phyloP scores from a whole-genome alignment of 1,139 yeast species.

The Insectozyma bohioensis region DNA sequence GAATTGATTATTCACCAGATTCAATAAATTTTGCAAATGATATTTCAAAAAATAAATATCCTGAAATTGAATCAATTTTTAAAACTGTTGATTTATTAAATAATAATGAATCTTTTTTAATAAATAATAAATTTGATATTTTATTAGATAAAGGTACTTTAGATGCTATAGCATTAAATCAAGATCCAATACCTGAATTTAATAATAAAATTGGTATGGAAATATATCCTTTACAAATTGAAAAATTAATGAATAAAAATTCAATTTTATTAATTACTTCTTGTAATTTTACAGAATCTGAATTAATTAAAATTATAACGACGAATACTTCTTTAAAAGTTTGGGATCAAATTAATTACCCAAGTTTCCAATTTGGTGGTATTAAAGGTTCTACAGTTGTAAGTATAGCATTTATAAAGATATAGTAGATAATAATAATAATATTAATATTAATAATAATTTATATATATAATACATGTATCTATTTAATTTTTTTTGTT shows the following conservation, averaged over 20 bases:
- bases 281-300: conserved; percentile 90
- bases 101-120: conserved; percentile 32
- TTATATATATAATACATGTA: too few relatives aligned
- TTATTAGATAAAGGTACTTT: conserved; percentile 92
- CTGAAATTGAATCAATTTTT: conserved; percentile 38
- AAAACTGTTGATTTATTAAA: conserved; percentile 47
- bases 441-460: conserved; percentile 11
- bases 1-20: conserved; percentile 82
- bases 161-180: conserved; percentile 93
- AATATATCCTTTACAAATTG: conserved; percentile 63
- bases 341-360: conserved; percentile 71
- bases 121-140: conserved; percentile 55
- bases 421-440: too few relatives aligned
- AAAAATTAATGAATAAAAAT: conserved; percentile 50
- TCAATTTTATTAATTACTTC: conserved; percentile 80
- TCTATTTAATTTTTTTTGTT: conserved; percentile 5
- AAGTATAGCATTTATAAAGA: conserved; percentile 75
- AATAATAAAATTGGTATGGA: conserved; percentile 55
- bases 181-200: conserved; percentile 41
- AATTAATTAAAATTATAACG: conserved; percentile 57
- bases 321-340: conserved; percentile 37
- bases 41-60: conserved; percentile 47
- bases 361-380: conserved; percentile 87
- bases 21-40: conserved; percentile 71
- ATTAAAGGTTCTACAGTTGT: conserved; percentile 83